Evolutionary conservation across 169 alveolate species (phyloP), one percentile per base, ranked within the genome.

Genomic region (Cryptosporidium meleagridis): DNA sequence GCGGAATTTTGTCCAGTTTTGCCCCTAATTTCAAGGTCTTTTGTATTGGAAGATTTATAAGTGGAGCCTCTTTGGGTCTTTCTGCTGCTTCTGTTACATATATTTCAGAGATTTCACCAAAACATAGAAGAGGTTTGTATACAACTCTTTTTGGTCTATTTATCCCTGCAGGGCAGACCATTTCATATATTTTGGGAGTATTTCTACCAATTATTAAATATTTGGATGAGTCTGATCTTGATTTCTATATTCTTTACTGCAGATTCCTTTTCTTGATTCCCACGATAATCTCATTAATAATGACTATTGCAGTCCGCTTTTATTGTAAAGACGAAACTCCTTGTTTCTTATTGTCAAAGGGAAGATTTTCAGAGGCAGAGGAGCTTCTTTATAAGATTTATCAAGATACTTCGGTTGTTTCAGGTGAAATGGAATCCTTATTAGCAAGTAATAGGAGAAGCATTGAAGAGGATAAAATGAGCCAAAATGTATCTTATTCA

Each of bases 41-140:
- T 59, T 80, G 89, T 73, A 62, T 65, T 18, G 89, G 89, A 3
- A 80, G 89, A 26, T 80, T 80, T 52, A 80, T 80, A 44, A 62
- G 89, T 41, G 89, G 89, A 48, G 62, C 65, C 29, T 45, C 80
- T 33, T 55, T 80, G 3, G 89, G 89, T 3, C 59, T 80, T 8
- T 59, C 89, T 12, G 48, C 89, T n/a, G 89, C 89, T 12, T 41
- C 80, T 0, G 89, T 65, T 9, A 59, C 75, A 8, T 80, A 61
- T 23, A 80, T 80, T 29, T 80, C 89, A 9, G 89, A 80, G 26
- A 80, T 65, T 16, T 80, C 89, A 23, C 89, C 89, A 2, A 80
- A 59, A 26, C 33, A 80, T 48, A 80, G 37, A 41, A 61, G 89
- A 65, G 89, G 89, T 3, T 51, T 65, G 33, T 80, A 80, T 65